A percentile compares a stretch with the other conserved stretches of the same genome.
Evolutionary conservation across 352 stramenopile genomes (phyloP).

Genomic region (Globisporangium megalacanthum): DNA sequence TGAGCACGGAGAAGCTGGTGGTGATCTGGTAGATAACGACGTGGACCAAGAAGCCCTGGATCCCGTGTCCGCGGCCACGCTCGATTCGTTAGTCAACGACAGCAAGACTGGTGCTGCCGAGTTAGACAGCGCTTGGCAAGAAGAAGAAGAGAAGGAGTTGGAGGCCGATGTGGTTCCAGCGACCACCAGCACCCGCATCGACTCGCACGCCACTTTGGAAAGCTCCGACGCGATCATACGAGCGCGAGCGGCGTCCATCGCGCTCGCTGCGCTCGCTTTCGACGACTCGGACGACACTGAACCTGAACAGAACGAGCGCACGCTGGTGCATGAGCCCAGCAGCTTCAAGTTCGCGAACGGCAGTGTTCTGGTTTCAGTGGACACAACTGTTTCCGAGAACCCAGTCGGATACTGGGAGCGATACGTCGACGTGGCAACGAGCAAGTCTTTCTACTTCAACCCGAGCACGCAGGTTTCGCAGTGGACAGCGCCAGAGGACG

Average conservation of each 20-base stretch:
- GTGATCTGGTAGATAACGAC: no score
- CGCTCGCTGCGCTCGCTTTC: slow-evolving; percentile 16
- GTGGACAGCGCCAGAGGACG: slow-evolving; percentile 27
- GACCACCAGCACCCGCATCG: no score
- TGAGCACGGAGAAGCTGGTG: no score
- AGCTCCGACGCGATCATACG: neutral
- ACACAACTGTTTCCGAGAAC: neutral
- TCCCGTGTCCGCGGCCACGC: no score
- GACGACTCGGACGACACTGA: slow-evolving; percentile 4
- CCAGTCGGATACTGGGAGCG: slow-evolving; percentile 31
- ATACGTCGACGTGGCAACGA: slow-evolving; percentile 38
- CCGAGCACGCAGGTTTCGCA: slow-evolving; percentile 26
- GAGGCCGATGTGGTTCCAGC: no score
- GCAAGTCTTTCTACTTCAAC: slow-evolving; percentile 61
- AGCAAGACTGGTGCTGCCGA: no score
- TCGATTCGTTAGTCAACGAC: no score
- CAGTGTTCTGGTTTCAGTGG: neutral
- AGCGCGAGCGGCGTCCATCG: slow-evolving; percentile 3
- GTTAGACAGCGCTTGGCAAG: no score
- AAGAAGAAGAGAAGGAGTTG: no score
- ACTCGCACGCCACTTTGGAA: neutral
- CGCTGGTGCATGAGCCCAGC: neutral
- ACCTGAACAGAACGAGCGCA: neutral
- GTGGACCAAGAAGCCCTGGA: no score
- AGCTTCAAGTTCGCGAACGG: neutral